Percentiles rank a stretch among this genome's conserved stretches.
Conservation (phyloP, 345 rosid species). For the Crucihimalaya himalaica region DNA sequence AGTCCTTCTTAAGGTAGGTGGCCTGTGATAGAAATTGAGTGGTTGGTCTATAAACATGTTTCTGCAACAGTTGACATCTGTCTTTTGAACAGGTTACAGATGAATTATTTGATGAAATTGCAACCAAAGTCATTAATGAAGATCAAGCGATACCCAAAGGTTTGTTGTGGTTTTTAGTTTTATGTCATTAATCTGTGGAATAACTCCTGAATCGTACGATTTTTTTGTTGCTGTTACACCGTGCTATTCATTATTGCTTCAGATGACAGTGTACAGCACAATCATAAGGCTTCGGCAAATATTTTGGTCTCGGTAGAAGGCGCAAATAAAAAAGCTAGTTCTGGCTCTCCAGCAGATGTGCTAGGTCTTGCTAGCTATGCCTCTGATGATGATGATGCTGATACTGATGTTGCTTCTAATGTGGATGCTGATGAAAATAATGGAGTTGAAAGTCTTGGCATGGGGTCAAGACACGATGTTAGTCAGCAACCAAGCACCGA, state of each 20-base stretch:
- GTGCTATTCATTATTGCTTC: constrained; percentile 37
- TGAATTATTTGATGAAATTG: constrained; percentile 95
- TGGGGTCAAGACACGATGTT: constrained; percentile 39
- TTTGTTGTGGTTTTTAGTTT: constrained; percentile 34
- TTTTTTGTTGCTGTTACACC: constrained; percentile 1
- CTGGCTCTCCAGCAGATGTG: constrained; percentile 66
- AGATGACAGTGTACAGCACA: constrained; percentile 50
- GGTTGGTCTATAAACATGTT: constrained; percentile 16
- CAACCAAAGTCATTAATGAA: constrained; percentile 80
- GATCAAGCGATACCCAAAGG: constrained; percentile 66
- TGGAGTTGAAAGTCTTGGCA: constrained; percentile 50
- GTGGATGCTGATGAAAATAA: constrained; percentile 40
- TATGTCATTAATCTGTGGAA: not conserved
- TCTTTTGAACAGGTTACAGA: constrained; percentile 78
- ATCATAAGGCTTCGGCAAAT: constrained; percentile 54
- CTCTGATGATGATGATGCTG: constrained; percentile 74
- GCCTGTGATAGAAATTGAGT: constrained; percentile 28
- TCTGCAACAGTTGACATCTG: constrained; percentile 23
- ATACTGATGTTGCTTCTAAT: constrained; percentile 48
- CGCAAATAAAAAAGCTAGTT: constrained; percentile 53
- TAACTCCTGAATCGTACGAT: constrained; percentile 16
- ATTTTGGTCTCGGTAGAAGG: constrained; percentile 51
- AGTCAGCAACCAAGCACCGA: constrained; percentile 41
- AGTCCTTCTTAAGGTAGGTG: constrained; percentile 83
- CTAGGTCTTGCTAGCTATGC: constrained; percentile 94